Evolutionary conservation across 2,329 filamentous ascomycete genomes (phyloP).

Genomic region (Chalaropsis thielavioides): DNA sequence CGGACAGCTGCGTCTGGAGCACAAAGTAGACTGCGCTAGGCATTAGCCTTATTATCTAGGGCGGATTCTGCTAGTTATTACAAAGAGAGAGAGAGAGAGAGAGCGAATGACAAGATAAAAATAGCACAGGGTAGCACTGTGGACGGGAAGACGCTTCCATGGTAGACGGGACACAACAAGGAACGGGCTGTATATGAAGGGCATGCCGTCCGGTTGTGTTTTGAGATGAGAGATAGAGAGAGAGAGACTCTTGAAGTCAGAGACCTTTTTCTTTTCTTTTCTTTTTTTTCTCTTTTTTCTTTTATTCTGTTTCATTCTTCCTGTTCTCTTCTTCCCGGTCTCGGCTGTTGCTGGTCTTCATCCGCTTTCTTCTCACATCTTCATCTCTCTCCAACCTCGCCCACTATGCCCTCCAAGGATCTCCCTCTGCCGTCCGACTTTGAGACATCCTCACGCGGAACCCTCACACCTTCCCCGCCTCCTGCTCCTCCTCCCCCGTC

Average conservation of each 20-base stretch:
- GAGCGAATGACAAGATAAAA: neutral
- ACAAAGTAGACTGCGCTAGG: neutral
- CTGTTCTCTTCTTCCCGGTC: neutral
- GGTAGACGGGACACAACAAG: neutral
- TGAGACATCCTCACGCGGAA: constrained; percentile 31
- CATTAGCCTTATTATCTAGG: neutral
- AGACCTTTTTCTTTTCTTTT: neutral
- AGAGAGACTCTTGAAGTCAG: neutral
- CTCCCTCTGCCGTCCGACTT: constrained; percentile 32
- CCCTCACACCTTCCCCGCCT: constrained; percentile 22
- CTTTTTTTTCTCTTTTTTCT: neutral
- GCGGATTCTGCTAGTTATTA: neutral
- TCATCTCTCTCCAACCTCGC: neutral
- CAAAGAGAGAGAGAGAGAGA: neutral
- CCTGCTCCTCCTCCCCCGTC: constrained; percentile 19
- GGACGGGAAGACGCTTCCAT: neutral
- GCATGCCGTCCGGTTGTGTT: neutral
- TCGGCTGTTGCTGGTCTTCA: constrained; percentile 8
- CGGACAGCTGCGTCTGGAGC: neutral
- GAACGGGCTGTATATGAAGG: constrained; percentile 5
- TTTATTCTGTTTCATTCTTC: neutral
- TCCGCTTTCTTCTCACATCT: neutral
- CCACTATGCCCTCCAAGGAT: constrained; percentile 25
- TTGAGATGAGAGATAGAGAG: neutral
- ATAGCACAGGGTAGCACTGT: neutral